Evolutionary conservation across 1,284 basidiomycete genomes (phyloP), one percentile per base, ranked within the genome.

Genomic region (Papiliotrema terrestris): DNA sequence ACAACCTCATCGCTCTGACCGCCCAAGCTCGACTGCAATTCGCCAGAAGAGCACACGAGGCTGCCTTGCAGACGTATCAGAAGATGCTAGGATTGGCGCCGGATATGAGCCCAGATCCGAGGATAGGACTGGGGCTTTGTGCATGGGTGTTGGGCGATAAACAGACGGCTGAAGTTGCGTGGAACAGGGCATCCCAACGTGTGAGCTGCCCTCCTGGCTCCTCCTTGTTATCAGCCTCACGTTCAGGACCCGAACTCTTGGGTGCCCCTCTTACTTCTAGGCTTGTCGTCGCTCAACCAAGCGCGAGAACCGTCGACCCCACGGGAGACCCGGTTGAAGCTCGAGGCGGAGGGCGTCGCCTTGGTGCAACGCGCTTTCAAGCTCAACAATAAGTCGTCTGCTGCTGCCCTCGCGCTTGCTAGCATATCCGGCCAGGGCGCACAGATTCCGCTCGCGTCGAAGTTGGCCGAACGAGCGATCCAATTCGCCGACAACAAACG

Each of bases 81-180:
- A 84, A 86, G 54, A 85, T 93, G 14, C 81, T 97, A 15, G 79
- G 82, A 43, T 81, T 89, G 44, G 85, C 84, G 51, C 91, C 93
- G 0, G 76, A 82, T 14, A 89, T 88, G 74, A 78, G 82, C 22
- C 94, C 93, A 0, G 93, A 97, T 72, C 93, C 93, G 29, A 83
- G 93, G 15, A 88, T 96, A 61, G 93, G 93, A 17, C 90, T 97
- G 38, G 94, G 94, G 9, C 78, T 96, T 8, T 95, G 93, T 74
- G 81, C 91, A 19, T 96, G 89, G 88, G 83, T 87, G 11, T 80
- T 95, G 75, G 88, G 88, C 52, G 84, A 93, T 65, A 86, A 85
- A 56, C 79, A 80, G 2, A 86, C 86, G 61, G 93, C 93, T 0
- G 84, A 84, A 59, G 82, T 82, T 29, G 93, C 92, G 0, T 97